Percentiles rank a stretch among this genome's conserved stretches.
These are phyloP conservation scores for Cystobasidium pallidum DNA, from an alignment of 1,284 basidiomycete species.

Conservation along the genomic window DNA sequence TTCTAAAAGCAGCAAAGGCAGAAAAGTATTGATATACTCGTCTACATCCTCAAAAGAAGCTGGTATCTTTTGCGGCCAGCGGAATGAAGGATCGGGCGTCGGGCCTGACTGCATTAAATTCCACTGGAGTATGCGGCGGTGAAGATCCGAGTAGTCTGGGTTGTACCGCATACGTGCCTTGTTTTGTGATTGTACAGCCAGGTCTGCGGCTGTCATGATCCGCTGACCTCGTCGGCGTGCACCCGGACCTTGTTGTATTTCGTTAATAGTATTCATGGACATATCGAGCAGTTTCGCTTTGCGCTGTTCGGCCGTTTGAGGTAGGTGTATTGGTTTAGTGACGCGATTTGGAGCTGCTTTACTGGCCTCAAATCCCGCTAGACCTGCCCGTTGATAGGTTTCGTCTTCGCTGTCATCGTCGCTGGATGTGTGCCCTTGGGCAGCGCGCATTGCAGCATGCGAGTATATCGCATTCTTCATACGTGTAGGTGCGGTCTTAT, in stretches of 20 bases:
- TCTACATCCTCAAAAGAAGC: conserved; percentile 67
- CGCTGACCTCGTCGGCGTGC: conserved; percentile 56
- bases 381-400: not conserved
- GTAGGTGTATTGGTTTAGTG: conserved; percentile 14
- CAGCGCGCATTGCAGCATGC: conserved; percentile 45
- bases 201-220: conserved; percentile 59
- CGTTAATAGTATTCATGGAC: conserved; percentile 42
- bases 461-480: conserved; percentile 46
- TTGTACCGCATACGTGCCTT: conserved; percentile 70
- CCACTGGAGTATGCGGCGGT: conserved; percentile 84
- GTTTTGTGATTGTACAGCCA: conserved; percentile 66
- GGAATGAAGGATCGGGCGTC: conserved; percentile 45
- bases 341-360: not conserved
- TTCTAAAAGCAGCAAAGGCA: conserved; percentile 87
- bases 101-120: conserved; percentile 55
- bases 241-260: conserved; percentile 47
- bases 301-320: conserved; percentile 66
- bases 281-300: conserved; percentile 72
- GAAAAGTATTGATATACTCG: conserved; percentile 76
- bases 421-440: conserved; percentile 21
- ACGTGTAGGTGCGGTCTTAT: conserved; percentile 29
- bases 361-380: conserved; percentile 18
- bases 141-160: conserved; percentile 79
- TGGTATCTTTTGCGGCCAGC: conserved; percentile 62
- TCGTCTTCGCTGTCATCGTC: conserved; percentile 35